A percentile compares a stretch with the other conserved stretches of the same genome.
These are phyloP conservation scores for Durio zibethinus DNA, from an alignment of 345 rosid species.

Conservation along the genomic window DNA sequence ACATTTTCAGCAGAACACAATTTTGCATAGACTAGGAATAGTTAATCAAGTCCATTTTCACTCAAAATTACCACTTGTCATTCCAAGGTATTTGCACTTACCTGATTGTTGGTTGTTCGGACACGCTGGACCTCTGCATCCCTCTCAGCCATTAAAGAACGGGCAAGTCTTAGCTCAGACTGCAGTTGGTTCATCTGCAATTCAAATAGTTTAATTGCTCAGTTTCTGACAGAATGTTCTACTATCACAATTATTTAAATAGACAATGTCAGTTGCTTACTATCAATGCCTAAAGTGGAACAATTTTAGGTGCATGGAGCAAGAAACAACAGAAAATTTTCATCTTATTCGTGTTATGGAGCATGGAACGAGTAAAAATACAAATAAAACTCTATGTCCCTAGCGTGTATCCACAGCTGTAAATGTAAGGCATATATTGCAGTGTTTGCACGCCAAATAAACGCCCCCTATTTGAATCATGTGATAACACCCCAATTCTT, in stretches of 20 bases:
- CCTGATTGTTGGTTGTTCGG: slow-evolving; percentile 80
- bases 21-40: neutral
- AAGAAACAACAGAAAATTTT: neutral
- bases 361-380: neutral
- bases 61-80: neutral
- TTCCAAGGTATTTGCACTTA: slow-evolving; percentile 16
- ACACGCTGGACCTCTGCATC: slow-evolving; percentile 78
- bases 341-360: neutral
- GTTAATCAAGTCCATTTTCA: neutral
- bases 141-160: slow-evolving; percentile 83
- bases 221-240: neutral
- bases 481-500: neutral
- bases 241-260: neutral
- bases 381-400: slow-evolving; percentile 1
- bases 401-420: neutral
- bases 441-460: neutral
- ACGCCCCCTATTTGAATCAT: neutral
- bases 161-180: slow-evolving; percentile 86
- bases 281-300: neutral
- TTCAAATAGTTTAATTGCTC: slow-evolving; percentile 8
- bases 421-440: no score
- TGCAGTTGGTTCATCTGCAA: slow-evolving; percentile 85
- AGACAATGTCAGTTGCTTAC: neutral
- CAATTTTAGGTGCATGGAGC: no score
- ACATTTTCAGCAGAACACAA: neutral